Percentiles rank a stretch among this genome's conserved stretches.
These are phyloP conservation scores for Lepraria neglecta DNA, from an alignment of 495 filamentous ascomycete genomes.

Conservation along the genomic window DNA sequence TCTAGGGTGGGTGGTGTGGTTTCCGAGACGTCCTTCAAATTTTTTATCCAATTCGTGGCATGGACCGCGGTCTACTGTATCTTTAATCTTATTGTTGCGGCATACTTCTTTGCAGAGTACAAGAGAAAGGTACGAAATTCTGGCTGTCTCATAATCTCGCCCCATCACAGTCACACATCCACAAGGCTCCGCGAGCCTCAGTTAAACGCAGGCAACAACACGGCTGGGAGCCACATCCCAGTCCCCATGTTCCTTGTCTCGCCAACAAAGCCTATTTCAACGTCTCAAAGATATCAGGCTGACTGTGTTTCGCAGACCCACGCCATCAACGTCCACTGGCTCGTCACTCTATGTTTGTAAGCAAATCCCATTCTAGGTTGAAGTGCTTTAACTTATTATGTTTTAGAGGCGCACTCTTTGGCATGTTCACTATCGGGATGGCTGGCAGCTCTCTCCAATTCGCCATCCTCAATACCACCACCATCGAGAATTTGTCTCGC, in stretches of 20 bases:
- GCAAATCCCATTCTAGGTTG: constrained; percentile 24
- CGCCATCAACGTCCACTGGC: constrained; percentile 45
- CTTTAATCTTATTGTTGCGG: constrained; percentile 55
- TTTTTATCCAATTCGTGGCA: constrained; percentile 76
- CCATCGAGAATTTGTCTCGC: constrained; percentile 67
- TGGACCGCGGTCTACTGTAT: constrained; percentile 64
- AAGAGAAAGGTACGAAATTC: constrained; percentile 21
- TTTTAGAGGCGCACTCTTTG: constrained; percentile 58
- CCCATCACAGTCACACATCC: not conserved
- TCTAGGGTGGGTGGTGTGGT: constrained; percentile 80
- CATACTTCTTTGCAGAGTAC: constrained; percentile 48
- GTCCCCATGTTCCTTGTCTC: not conserved
- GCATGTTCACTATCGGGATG: constrained; percentile 70
- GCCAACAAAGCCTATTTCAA: constrained; percentile 16
- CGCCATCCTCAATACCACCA: constrained; percentile 64
- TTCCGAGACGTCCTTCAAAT: constrained; percentile 79
- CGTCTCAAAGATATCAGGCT: constrained; percentile 19
- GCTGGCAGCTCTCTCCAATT: constrained; percentile 61
- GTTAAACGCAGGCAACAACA: constrained; percentile 1
- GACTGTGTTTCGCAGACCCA: constrained; percentile 27
- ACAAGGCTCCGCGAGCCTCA: constrained; percentile 8
- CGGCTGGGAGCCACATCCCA: not conserved
- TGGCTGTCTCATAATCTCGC: not conserved
- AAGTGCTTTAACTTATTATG: constrained; percentile 19
- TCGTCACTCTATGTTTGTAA: constrained; percentile 52